Conservation (phyloP, 202 grass and related monocot genomes). For the Panicum virgatum region DNA sequence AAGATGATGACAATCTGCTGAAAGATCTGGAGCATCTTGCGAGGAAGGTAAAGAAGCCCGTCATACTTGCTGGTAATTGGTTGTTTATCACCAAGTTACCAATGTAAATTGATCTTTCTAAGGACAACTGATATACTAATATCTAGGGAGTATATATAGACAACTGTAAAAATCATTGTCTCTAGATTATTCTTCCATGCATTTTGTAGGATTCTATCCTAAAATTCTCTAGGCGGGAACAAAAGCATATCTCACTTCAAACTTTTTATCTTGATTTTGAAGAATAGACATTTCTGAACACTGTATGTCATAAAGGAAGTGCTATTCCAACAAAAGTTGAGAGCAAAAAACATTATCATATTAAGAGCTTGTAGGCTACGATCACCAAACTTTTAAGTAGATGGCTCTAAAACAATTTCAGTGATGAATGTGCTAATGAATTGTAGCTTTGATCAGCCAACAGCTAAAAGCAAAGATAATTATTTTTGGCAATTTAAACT, state of each 20-base stretch:
- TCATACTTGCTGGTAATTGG: background rate
- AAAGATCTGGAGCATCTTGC: no score
- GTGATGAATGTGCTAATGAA: background rate
- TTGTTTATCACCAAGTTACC: background rate
- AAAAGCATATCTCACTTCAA: background rate
- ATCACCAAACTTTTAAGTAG: background rate
- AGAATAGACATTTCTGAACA: background rate
- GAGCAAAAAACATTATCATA: background rate
- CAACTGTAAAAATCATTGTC: background rate
- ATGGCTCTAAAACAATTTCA: background rate
- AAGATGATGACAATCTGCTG: background rate
- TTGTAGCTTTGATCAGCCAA: background rate
- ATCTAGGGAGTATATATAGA: background rate
- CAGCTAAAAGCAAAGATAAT: background rate
- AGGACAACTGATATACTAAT: background rate
- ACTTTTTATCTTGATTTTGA: background rate
- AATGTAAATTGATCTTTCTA: background rate
- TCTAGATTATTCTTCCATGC: background rate
- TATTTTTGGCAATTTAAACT: background rate
- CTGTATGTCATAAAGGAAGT: background rate
- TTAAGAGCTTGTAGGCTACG: background rate
- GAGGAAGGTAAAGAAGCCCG: background rate
- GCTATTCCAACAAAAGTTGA: constrained; percentile 4
- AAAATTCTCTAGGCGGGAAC: constrained; percentile 1
- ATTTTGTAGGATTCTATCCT: constrained; percentile 5